Base-by-base conservation (phyloP, 2,329 filamentous ascomycete genomes). In the Cadophora sp. region DNA sequence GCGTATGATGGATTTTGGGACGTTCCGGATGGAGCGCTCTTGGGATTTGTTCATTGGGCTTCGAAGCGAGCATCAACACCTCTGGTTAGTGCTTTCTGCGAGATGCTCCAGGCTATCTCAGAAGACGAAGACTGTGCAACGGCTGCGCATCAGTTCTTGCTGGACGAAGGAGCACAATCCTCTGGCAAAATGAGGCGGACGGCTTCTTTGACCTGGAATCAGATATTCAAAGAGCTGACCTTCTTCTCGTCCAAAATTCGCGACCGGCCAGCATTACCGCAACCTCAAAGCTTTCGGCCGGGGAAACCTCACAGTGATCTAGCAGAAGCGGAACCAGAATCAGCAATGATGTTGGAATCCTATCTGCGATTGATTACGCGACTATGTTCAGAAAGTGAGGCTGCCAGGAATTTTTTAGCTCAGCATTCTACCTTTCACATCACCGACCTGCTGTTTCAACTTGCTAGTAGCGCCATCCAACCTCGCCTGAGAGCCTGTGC, bases 11-110 rank as follows among this genome's bases (percentile, higher is more conserved):
- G 90, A 55, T 98, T 98, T 73, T 99, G 96, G 96, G 87, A 87
- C 39, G 94, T 97, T 76, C 89, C 91, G 1, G 96, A 99, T 74
- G 94, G 94, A 76, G 97, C 97, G 73, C 83, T 99, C 39, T 92
- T 94, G 70, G 96, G 96, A 0, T 99, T 99, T 77, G 85, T 99
- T 77, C 92, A 97, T 71, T 99, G 96, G 96, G 92, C 94, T n/a
- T 97, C 96, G 3, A 91, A 93, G 73, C 87, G 96, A 73, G 94
- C 97, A 68, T 97, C 96, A 0, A 97, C 96, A 0, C 96, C 96
- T n/a, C 86, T 97, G 27, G 94, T 97, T 67, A 96, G 93, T 68
- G 94, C 95, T 14, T 99, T 98, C 74, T 99, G 96, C 78, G 95
- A 98, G 77, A 95, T 99, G 89, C 83, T 99, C 18, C 92, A 94